phyloP scores from a whole-genome alignment of 176 grass and related monocot genomes.

The Zoysia pacifica region DNA sequence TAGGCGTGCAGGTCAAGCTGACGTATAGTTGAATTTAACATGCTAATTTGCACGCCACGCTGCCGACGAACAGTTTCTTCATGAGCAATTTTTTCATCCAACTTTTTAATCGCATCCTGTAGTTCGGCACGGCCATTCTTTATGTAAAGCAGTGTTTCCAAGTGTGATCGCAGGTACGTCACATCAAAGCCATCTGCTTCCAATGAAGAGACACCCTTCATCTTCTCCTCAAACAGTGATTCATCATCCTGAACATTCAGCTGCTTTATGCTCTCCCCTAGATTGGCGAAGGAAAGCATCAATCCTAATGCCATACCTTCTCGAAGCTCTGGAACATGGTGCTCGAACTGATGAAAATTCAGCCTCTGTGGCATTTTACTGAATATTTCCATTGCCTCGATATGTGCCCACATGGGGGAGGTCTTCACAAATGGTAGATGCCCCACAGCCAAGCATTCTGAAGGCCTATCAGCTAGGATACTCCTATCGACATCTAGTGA shows the following conservation, averaged over 20 bases:
- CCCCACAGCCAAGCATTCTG: constrained; percentile 17
- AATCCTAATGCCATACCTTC: constrained; percentile 70
- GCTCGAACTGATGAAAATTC: constrained; percentile 43
- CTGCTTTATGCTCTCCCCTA: constrained; percentile 39
- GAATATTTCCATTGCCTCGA: constrained; percentile 54
- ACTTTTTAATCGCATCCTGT: background rate
- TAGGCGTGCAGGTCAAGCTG: background rate
- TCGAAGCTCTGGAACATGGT: constrained; percentile 37
- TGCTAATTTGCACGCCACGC: background rate
- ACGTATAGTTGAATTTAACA: constrained; percentile 1
- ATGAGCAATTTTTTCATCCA: background rate
- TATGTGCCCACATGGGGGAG: constrained; percentile 41
- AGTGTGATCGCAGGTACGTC: constrained; percentile 32
- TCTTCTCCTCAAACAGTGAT: constrained; percentile 40
- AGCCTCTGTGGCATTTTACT: constrained; percentile 41
- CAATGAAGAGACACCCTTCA: constrained; percentile 46
- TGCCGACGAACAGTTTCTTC: constrained; percentile 12
- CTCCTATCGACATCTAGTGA: background rate
- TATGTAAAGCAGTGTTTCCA: constrained; percentile 40
- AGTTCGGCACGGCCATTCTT: background rate
- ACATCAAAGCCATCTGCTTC: constrained; percentile 74
- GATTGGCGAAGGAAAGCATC: constrained; percentile 52
- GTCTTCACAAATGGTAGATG: constrained; percentile 47
- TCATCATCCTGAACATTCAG: constrained; percentile 33
- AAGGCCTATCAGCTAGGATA: constrained; percentile 14